phyloP scores from a whole-genome alignment of 805 yeast genomes.

The Starmerella bacillaris region DNA sequence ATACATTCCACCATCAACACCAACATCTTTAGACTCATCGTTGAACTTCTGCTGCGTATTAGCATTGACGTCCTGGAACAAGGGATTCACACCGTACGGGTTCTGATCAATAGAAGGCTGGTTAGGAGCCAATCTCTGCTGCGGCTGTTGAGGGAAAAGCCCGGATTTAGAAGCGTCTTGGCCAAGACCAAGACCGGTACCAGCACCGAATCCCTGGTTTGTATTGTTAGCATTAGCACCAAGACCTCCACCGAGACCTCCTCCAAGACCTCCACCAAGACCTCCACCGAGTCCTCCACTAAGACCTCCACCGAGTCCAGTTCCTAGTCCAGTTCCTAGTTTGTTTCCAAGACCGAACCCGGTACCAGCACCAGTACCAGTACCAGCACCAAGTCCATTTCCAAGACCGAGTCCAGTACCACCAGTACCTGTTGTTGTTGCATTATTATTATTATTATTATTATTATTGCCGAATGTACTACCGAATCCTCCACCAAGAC shows the following conservation, averaged over 20 bases:
- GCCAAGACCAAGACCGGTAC: conserved; percentile 15
- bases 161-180: too few species aligned
- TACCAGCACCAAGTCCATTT: neutral
- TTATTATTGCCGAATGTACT: conserved; percentile 4
- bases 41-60: neutral
- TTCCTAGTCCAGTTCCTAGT: too few species aligned
- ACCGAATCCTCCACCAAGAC: conserved; percentile 24
- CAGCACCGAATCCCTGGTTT: conserved; percentile 8
- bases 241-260: conserved; percentile 9
- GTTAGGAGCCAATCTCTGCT: conserved; percentile 24
- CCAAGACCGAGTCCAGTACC: conserved; percentile 8
- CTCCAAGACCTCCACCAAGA: too few species aligned
- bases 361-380: conserved; percentile 15
- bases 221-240: conserved; percentile 6
- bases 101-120: too few species aligned
- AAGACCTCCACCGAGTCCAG: too few species aligned
- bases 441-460: too few species aligned
- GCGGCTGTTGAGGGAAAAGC: conserved; percentile 5
- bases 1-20: neutral
- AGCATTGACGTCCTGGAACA: neutral
- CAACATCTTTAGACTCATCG: neutral
- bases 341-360: conserved; percentile 22
- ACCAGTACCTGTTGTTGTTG: conserved; percentile 13
- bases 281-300: too few species aligned
- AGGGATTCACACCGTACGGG: conserved; percentile 1